Evolutionary conservation across 805 yeast genomes (phyloP), one percentile per base, ranked within the genome.

Genomic region (Naumovozyma baii): DNA sequence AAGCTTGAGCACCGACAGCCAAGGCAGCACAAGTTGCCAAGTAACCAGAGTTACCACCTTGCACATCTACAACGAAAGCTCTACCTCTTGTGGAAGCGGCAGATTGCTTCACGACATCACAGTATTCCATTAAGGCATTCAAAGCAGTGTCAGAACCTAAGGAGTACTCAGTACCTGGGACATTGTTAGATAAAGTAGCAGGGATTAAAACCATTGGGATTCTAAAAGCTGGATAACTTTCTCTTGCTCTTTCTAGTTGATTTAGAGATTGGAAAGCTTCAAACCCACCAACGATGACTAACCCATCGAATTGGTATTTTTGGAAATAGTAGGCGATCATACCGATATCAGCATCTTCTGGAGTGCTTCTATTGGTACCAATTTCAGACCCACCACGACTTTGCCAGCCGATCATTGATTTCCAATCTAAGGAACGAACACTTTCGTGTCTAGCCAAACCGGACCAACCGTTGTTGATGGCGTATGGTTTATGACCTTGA

Each of bases 21-120:
- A 83, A 63, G 25, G 80, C 81, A 12, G 80, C 74, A 50, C 69
- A 72, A 2, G 84, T 72, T 16, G 92, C 87, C 50, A 83, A 74
- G 57, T 72, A 83, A 37, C 94, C 94, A 18, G 84, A 78, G 61
- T 83, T 77, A 39, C 94, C 94, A 53, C 94, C 94, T 66, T 83
- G 94, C 22, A 79, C 82, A 55, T 83, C 94, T 44, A 83, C 83
- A 28, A 83, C 84, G 54, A 83, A 83, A 13, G 79, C 82, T 61
- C 92, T 70, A 52, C 82, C 74, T 69, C 90, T 72, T 1, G 87
- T 74, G 14, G 88, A 80, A 13, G 84, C 73, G 9, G 94, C 92
- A 26, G 81, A 73, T 60, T 83, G 88, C 52, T 80, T 80, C 36
- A 82, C 76, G n/a, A 78, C 75, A 55, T 81, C 90, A 68, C 87